Base-by-base conservation (phyloP, 495 filamentous ascomycete genomes). In the Tuber brumale region DNA sequence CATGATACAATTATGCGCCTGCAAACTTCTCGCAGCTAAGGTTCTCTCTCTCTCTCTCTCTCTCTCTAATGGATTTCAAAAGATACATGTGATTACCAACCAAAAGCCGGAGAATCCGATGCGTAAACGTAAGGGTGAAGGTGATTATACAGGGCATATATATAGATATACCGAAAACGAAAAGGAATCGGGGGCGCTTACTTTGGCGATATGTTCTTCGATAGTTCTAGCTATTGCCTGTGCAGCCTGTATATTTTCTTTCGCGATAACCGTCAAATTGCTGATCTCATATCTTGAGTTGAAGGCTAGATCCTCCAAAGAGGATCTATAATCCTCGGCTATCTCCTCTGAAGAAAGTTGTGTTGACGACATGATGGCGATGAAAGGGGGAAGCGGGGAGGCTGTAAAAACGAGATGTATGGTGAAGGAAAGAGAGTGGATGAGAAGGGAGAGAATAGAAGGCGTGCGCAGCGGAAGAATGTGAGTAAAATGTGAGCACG, bases 161-260 rank as follows among this genome's bases (percentile, higher is more conserved):
- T 66, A 18, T 66, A 18, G 57, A 35, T 66, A 66, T 66, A 35
- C 57, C n/a, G 27, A 27, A 66, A 73, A 80, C 44, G 39, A 66
- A 80, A 80, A 77, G 57, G 73, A 80, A 76, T 80, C 70, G 76
- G 78, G 69, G 66, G 57, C 69, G 75, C 94, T 88, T 93, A 98
- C 95, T 86, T 89, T 90, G 85, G 90, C 90, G 85, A 99, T 97
- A 82, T 99, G 95, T 75, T 94, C 91, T 85, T 95, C 91, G 84
- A 99, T 84, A 10, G 91, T 92, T 76, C 92, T 90, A 10, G 95
- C 93, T 80, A 99, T 98, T 72, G 92, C 93, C 84, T 92, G 89
- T 44, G 94, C 95, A 86, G 97, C 92, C 84, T 95, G 92, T 76
- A 94, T 97, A 80, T 96, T 97, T 84, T 99, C 95, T 82, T 94